Evolutionary conservation across 2,329 filamentous ascomycete genomes (phyloP).

Genomic region (Pseudocercospora eumusae): DNA sequence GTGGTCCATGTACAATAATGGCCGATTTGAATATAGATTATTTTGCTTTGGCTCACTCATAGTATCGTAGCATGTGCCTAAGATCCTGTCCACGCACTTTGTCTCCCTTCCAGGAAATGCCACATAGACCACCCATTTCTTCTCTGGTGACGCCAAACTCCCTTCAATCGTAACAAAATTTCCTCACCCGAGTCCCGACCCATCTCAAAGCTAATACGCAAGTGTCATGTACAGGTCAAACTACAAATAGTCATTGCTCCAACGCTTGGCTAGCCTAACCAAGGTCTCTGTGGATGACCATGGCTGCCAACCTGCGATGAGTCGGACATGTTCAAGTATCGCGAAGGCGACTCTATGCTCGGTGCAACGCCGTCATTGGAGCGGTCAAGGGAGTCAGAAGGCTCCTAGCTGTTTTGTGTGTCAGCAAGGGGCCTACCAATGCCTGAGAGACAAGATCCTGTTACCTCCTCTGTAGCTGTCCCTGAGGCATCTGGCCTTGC

Average conservation of each 20-base stretch:
- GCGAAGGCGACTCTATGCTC: slow-evolving; percentile 19
- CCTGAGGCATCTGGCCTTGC: slow-evolving; percentile 36
- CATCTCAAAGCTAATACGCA: neutral
- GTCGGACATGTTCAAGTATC: slow-evolving; percentile 20
- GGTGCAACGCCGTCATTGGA: slow-evolving; percentile 12
- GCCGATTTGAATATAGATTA: neutral
- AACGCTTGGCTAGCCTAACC: neutral
- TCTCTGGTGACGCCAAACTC: slow-evolving; percentile 6
- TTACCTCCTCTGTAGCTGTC: slow-evolving; percentile 42
- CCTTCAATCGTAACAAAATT: slow-evolving; percentile 2
- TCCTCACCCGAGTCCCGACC: neutral
- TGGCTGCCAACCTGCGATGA: slow-evolving; percentile 8
- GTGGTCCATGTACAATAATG: neutral
- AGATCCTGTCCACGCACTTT: neutral
- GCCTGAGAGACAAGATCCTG: slow-evolving; percentile 14
- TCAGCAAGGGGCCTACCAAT: slow-evolving; percentile 5
- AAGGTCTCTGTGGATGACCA: neutral
- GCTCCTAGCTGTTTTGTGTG: slow-evolving; percentile 23
- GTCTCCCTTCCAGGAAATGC: neutral
- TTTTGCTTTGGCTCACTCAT: slow-evolving; percentile 8
- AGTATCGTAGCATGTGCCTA: slow-evolving; percentile 10
- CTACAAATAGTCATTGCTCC: slow-evolving; percentile 2
- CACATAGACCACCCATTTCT: slow-evolving; percentile 5
- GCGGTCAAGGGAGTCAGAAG: slow-evolving; percentile 15
- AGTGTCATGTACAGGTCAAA: slow-evolving; percentile 8